Percentiles rank a stretch among this genome's conserved stretches.
Conservation (phyloP, 2,329 filamentous ascomycete species). For the Fusarium sororula region DNA sequence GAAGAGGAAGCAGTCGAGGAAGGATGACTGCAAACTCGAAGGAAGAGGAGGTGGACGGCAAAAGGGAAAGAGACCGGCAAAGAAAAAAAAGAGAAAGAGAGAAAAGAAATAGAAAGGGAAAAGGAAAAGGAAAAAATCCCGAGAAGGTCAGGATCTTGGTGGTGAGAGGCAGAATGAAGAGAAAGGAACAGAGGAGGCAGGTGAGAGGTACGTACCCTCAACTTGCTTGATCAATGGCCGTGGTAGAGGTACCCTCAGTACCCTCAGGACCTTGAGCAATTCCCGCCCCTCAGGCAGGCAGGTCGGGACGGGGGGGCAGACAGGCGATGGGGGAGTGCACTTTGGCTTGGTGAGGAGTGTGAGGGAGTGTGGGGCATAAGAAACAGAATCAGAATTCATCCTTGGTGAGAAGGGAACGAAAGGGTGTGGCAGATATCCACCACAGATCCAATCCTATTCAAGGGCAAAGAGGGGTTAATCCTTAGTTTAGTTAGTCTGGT, state of each 20-base stretch:
- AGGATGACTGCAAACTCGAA: conserved; percentile 64
- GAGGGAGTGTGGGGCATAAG: not conserved
- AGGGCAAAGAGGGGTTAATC: conserved; percentile 25
- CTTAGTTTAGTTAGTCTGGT: conserved; percentile 3
- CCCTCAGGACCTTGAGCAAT: conserved; percentile 35
- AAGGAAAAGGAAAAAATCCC: conserved; percentile 34
- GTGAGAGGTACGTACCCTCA: conserved; percentile 41
- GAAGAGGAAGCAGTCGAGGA: conserved; percentile 59
- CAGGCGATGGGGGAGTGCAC: conserved; percentile 31
- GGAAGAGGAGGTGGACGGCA: conserved; percentile 47
- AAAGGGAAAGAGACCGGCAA: conserved; percentile 36
- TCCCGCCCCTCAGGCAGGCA: conserved; percentile 32
- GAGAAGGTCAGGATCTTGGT: conserved; percentile 43
- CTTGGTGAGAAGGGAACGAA: conserved; percentile 17
- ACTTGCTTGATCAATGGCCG: conserved; percentile 9
- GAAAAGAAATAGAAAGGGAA: conserved; percentile 38
- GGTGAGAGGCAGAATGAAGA: conserved; percentile 42
- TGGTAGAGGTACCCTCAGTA: conserved; percentile 24
- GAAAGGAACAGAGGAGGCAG: conserved; percentile 39
- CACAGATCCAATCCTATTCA: conserved; percentile 10
- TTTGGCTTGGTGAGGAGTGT: not conserved
- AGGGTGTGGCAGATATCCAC: conserved; percentile 24
- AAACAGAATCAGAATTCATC: not conserved
- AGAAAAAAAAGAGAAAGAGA: conserved; percentile 39
- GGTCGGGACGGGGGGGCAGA: conserved; percentile 35